Base-by-base conservation (phyloP, 1,139 yeast species). In the Kodamaea suecica region DNA sequence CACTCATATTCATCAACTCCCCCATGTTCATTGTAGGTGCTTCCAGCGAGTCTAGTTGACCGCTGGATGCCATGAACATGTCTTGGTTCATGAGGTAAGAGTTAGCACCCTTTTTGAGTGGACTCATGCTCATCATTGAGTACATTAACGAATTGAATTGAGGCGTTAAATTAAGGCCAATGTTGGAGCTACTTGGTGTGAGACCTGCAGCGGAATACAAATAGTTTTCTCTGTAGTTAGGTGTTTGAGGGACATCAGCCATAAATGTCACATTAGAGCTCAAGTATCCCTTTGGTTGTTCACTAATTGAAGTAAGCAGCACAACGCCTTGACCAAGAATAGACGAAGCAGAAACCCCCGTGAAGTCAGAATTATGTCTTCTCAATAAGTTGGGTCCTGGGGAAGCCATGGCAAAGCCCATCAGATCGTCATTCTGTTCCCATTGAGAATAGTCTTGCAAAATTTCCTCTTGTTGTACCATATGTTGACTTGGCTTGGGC, bases 131-230 rank as follows among this genome's bases (percentile, higher is more conserved):
- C 37, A 58, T 40, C 53, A 65, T 58, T 19, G 68, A 58, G 46
- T 64, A 59, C 71, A 68, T 66, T 55, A 66, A 53, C 11, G 68
- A 56, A 44, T 65, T 67, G 52, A 68, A 64, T 40, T 64, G 72
- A 3, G 75, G 73, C 10, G 73, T 68, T 41, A 66, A 58, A 44
- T 63, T 66, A 45, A 58, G 61, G 9, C 52, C 41, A 32, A 32
- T 17, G 26, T 19, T 31, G 30, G n/a, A n/a, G n/a, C n/a, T n/a
- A n/a, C 47, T 39, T 4, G 72, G 72, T 3, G 72, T 66, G 27
- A 63, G 50, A 2, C 70, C 70, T 9, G 59, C 58, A 14, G 57
- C 47, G 13, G 59, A 45, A 34, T 55, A 52, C 28, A 54, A 41
- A 36, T 55, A 62, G 44, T 56, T 57, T 13, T 65, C 70, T 37